Conservation (phyloP, 768 basidiomycete species). For the Boletus vermiculosoides region DNA sequence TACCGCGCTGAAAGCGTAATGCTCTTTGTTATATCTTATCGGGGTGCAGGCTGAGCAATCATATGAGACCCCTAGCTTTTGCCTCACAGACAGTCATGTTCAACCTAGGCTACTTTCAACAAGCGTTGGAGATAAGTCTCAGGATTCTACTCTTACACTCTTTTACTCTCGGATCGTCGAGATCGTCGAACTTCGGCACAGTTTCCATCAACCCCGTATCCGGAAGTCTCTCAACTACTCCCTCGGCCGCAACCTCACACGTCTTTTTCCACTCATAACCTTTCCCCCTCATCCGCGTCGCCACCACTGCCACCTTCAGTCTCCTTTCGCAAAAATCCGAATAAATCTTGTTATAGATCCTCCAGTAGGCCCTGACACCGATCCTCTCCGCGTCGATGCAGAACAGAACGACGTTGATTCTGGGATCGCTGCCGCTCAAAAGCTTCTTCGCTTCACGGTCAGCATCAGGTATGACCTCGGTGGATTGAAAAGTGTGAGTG, state of each 20-base stretch:
- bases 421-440: conserved; percentile 8
- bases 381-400: conserved; percentile 23
- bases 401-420: conserved; percentile 19
- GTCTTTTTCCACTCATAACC: conserved; percentile 15
- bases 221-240: conserved; percentile 10
- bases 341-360: conserved; percentile 17
- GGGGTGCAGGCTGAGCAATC: no score
- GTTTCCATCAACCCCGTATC: conserved; percentile 15
- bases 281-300: conserved; percentile 6
- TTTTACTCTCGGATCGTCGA: conserved; percentile 9
- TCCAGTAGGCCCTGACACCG: conserved; percentile 13
- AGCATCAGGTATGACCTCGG: conserved; percentile 9
- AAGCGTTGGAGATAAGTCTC: conserved; percentile 16
- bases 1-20: no score
- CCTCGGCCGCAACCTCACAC: conserved; percentile 5
- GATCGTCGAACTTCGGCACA: conserved; percentile 12
- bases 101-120: neutral
- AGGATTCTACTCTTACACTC: conserved; percentile 24
- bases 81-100: no score
- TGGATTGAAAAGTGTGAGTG: neutral
- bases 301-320: conserved; percentile 17
- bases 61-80: no score
- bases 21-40: no score
- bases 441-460: conserved; percentile 18
- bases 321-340: conserved; percentile 12